Conservation (phyloP, 2,329 filamentous ascomycete genomes). For the Septoria linicola region DNA sequence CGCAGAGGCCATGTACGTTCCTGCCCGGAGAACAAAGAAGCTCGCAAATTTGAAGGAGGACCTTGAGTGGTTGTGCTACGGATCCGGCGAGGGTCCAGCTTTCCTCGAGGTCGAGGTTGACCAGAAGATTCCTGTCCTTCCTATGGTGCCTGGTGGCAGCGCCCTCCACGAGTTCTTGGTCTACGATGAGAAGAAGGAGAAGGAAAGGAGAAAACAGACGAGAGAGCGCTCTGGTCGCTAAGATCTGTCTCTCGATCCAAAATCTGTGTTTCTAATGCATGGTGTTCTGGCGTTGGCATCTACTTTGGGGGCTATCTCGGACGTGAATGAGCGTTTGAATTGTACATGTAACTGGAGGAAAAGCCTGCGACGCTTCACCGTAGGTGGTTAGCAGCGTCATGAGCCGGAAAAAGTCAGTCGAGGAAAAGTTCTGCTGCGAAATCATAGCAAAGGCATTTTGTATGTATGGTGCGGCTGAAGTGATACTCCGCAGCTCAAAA, state of each 20-base stretch:
- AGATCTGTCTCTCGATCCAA: neutral
- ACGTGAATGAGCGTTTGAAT: slow-evolving; percentile 6
- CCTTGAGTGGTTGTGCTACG: slow-evolving; percentile 82
- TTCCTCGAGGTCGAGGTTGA: slow-evolving; percentile 90
- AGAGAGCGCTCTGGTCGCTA: slow-evolving; percentile 41
- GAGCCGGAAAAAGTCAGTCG: neutral
- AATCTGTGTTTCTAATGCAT: slow-evolving; percentile 16
- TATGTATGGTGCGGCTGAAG: slow-evolving; percentile 4
- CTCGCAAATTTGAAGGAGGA: slow-evolving; percentile 74
- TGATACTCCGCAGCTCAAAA: slow-evolving; percentile 3
- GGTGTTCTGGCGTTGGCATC: slow-evolving; percentile 13
- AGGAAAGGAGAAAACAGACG: slow-evolving; percentile 40
- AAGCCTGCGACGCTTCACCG: neutral
- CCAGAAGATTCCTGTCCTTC: slow-evolving; percentile 86
- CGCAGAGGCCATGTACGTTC: slow-evolving; percentile 84
- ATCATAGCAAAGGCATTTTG: too few species aligned
- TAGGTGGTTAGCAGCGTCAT: neutral
- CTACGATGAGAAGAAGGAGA: slow-evolving; percentile 67
- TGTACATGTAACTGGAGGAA: slow-evolving; percentile 10
- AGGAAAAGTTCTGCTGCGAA: slow-evolving; percentile 8
- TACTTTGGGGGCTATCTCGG: neutral
- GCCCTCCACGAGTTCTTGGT: slow-evolving; percentile 91
- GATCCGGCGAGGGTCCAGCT: slow-evolving; percentile 75
- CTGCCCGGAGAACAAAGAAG: slow-evolving; percentile 68
- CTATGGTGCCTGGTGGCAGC: slow-evolving; percentile 89